Conservation (phyloP, 1,284 basidiomycete genomes). For the Naganishia albida region DNA sequence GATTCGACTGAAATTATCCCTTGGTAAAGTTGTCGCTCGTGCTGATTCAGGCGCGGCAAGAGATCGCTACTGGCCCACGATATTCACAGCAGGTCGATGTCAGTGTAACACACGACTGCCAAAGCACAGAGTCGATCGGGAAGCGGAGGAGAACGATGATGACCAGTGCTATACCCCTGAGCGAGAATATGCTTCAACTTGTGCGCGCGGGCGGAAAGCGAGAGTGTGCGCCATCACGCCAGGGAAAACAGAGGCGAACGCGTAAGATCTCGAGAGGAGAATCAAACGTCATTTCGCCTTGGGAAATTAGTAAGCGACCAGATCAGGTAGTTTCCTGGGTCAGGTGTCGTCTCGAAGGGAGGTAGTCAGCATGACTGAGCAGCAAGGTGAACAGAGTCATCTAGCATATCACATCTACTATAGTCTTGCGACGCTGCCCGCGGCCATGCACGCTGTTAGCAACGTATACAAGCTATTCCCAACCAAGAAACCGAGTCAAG, state of each 20-base stretch:
- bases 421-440: too few relatives aligned
- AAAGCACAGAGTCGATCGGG: background rate
- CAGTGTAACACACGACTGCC: background rate
- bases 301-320: conserved; percentile 1
- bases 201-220: conserved; percentile 15
- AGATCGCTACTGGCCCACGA: background rate
- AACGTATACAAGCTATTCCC: background rate
- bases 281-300: conserved; percentile 1
- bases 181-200: conserved; percentile 24
- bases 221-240: conserved; percentile 3
- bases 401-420: too few relatives aligned
- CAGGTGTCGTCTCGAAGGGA: background rate
- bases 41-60: background rate
- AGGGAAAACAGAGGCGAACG: conserved; percentile 1
- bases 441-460: background rate
- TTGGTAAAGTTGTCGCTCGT: background rate
- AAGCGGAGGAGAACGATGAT: background rate
- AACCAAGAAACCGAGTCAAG: too few relatives aligned
- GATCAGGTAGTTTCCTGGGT: background rate
- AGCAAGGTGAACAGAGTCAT: background rate
- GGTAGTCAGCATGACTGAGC: background rate
- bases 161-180: background rate
- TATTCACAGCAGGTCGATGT: background rate
- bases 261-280: background rate
- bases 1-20: background rate